Conservation (phyloP, 148 eudicot genomes). For the Vaccinium myrtillus region DNA sequence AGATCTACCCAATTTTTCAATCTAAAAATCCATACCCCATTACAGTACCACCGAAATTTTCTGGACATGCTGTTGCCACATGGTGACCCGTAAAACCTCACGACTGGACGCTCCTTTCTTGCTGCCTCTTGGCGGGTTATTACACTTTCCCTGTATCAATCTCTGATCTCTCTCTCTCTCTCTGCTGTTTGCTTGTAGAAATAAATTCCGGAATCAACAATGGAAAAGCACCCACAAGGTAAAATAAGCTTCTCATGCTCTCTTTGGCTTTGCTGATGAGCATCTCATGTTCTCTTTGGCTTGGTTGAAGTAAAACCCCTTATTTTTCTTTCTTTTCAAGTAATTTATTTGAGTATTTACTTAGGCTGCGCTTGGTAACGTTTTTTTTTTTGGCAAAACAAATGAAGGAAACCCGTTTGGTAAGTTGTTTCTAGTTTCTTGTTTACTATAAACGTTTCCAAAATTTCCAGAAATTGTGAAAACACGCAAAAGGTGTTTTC, state of each 20-base stretch:
- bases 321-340: background rate
- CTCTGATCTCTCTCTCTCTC: background rate
- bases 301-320: background rate
- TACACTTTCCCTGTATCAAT: background rate
- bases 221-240: conserved; percentile 27
- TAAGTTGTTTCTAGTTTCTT: too few species aligned
- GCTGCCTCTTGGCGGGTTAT: too few species aligned
- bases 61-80: conserved; percentile 33
- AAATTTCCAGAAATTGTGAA: too few species aligned
- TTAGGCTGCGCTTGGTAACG: background rate
- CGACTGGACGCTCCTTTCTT: background rate
- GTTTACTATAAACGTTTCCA: too few species aligned
- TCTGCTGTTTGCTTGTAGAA: background rate
- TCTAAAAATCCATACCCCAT: too few species aligned
- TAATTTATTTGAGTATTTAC: background rate
- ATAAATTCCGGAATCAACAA: conserved; percentile 11
- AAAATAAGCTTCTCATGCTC: background rate
- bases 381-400: too few species aligned
- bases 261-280: background rate
- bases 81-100: conserved; percentile 2
- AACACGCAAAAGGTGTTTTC: too few species aligned
- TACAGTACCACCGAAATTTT: background rate
- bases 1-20: too few species aligned
- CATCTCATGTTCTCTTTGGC: background rate
- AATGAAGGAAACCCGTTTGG: too few species aligned